Base-by-base conservation (phyloP, 805 yeast genomes). In the Barnettozyma vustinii region DNA sequence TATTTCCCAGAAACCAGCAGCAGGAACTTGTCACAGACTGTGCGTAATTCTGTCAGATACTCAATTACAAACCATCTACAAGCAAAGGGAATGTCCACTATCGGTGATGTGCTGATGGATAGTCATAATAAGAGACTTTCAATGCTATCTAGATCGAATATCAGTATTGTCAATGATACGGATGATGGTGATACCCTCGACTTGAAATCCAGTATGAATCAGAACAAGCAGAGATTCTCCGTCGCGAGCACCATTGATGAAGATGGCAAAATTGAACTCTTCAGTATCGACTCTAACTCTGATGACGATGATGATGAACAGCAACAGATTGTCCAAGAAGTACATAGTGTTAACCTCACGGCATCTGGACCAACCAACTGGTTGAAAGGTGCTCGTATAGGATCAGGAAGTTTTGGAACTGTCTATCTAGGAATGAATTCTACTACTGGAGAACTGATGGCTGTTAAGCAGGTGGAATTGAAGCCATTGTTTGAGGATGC, bases 391-490 rank as follows among this genome's bases (percentile, higher is more conserved):
- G 87, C 96, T 0, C 73, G 90, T 42, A 89, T 94, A 55, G 99
- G 99, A 0, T 83, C 92, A 9, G 99, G 99, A 3, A 84, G 95
- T 52, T 94, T 90, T 72, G 99, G 98, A 30, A 83, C 88, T 2
- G 99, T 94, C 1, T 91, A 85, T 53, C 70, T 94, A 35, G 99
- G 97, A 0, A 81, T 94, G 82, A 88, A 91, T 62, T 86, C 96
- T 1, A 67, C 84, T 32, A 90, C 96, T 0, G 99, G 99, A 40
- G 98, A 90, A 62, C 72, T 94, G 45, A 88, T 92, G 96, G 99
- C 98, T 1, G 97, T 94, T 18, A 94, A 94, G 62, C 97, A 91
- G 64, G 97, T 94, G 1, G 85, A 84, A 42, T 63, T 91, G 16
- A 83, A 86, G 1, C 68, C 71, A 3, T 56, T 64, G 23, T 65